Conservation (phyloP, 2,329 filamentous ascomycete species). For the Colletotrichum karsti region DNA sequence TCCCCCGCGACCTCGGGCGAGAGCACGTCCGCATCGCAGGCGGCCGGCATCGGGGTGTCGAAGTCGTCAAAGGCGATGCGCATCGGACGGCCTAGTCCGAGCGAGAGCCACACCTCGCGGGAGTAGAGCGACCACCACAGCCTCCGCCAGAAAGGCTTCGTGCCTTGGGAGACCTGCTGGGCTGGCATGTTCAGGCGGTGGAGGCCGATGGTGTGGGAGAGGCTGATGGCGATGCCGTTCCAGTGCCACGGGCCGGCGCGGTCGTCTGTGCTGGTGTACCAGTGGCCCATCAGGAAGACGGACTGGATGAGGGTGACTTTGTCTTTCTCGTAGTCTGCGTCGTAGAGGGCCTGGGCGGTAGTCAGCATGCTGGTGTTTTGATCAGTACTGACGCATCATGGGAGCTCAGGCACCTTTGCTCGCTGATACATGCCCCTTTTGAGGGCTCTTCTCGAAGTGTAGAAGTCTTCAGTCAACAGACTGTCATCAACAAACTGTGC, state of each 20-base stretch:
- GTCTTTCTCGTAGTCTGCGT: conserved; percentile 43
- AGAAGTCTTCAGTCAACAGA: conserved; percentile 14
- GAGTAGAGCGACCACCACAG: conserved; percentile 22
- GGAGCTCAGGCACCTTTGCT: conserved; percentile 43
- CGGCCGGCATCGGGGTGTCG: conserved; percentile 10
- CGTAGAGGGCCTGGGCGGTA: neutral
- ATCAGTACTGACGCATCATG: no score
- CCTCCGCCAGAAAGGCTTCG: conserved; percentile 17
- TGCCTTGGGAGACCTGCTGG: neutral
- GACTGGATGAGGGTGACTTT: conserved; percentile 51
- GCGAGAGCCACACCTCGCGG: conserved; percentile 22
- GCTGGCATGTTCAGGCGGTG: conserved; percentile 37
- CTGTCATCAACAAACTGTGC: neutral
- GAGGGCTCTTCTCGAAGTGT: conserved; percentile 41
- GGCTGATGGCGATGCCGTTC: conserved; percentile 51
- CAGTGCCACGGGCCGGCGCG: conserved; percentile 53
- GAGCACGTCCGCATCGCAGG: conserved; percentile 8
- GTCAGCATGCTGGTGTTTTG: neutral
- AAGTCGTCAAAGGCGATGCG: conserved; percentile 16
- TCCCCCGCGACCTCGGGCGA: neutral
- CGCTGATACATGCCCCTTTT: conserved; percentile 46
- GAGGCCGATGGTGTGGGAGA: conserved; percentile 51
- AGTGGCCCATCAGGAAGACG: conserved; percentile 50
- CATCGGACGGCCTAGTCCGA: conserved; percentile 22
- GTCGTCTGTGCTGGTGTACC: conserved; percentile 49